A percentile compares a stretch with the other conserved stretches of the same genome.
These are phyloP conservation scores for Didymella segeticola DNA, from an alignment of 2,329 filamentous ascomycete genomes.

Conservation along the genomic window DNA sequence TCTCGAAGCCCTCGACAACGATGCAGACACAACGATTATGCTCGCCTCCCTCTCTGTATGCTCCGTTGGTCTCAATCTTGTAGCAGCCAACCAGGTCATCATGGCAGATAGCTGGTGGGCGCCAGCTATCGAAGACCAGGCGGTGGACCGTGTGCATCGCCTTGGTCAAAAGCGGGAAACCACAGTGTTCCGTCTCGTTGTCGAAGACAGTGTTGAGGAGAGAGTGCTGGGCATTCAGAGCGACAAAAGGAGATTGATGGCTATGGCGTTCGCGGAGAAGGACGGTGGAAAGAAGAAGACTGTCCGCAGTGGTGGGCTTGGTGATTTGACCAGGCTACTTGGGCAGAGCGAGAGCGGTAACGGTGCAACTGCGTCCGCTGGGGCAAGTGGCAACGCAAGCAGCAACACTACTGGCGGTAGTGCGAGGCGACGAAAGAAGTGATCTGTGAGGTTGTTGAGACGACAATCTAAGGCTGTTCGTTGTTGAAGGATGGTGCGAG, in stretches of 20 bases:
- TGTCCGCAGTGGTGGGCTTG: slow-evolving; percentile 51
- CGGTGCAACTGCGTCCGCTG: neutral
- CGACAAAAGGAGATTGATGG: slow-evolving; percentile 79
- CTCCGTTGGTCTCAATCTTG: slow-evolving; percentile 84
- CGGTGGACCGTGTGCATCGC: slow-evolving; percentile 85
- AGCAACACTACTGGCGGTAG: neutral
- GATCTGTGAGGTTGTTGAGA: neutral
- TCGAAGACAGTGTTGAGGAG: slow-evolving; percentile 83
- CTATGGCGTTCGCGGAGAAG: slow-evolving; percentile 80
- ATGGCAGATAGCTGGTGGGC: slow-evolving; percentile 89
- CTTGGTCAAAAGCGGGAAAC: slow-evolving; percentile 81
- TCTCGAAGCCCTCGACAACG: slow-evolving; percentile 70
- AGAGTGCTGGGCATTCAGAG: slow-evolving; percentile 78
- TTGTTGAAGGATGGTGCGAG: neutral
- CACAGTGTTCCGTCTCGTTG: slow-evolving; percentile 80
- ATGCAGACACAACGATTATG: slow-evolving; percentile 74
- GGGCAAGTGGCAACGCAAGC: neutral
- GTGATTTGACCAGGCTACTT: slow-evolving; percentile 53
- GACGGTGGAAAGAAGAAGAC: slow-evolving; percentile 60
- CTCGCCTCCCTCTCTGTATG: slow-evolving; percentile 83
- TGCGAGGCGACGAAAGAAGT: neutral
- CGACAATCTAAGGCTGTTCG: neutral
- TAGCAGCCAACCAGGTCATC: slow-evolving; percentile 84
- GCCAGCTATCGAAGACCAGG: slow-evolving; percentile 90
- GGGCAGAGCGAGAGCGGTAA: slow-evolving; percentile 20